phyloP scores from a whole-genome alignment of 2,329 filamentous ascomycete species.

The Orbilia blumenaviensis region DNA sequence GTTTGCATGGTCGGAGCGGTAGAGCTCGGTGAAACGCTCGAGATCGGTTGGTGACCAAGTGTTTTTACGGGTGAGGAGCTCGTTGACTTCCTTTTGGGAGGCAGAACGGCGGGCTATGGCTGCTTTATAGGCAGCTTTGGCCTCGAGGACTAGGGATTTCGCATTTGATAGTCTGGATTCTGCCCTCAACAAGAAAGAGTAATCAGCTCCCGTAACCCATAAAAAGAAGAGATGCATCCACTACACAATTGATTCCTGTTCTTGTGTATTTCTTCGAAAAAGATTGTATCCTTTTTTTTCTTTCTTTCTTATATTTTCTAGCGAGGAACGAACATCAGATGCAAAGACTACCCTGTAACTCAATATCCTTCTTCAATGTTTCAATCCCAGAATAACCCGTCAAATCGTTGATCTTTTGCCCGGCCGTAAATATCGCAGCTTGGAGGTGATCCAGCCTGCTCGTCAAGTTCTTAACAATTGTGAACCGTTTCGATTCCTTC shows the following conservation, averaged over 20 bases:
- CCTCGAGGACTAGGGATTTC: constrained; percentile 73
- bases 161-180: constrained; percentile 70
- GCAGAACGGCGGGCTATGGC: constrained; percentile 83
- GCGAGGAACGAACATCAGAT: constrained; percentile 25
- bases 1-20: constrained; percentile 90
- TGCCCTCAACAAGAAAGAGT: constrained; percentile 57
- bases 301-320: background rate
- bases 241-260: too few relatives aligned
- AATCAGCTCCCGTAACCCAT: background rate
- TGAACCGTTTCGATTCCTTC: constrained; percentile 66
- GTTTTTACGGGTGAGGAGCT: constrained; percentile 90
- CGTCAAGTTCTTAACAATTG: constrained; percentile 71
- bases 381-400: constrained; percentile 96
- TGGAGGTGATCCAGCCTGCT: constrained; percentile 88
- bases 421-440: constrained; percentile 81
- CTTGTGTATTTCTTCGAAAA: too few relatives aligned
- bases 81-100: constrained; percentile 94
- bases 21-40: constrained; percentile 91
- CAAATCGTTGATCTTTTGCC: constrained; percentile 88
- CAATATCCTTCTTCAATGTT: constrained; percentile 80
- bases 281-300: background rate
- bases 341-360: constrained; percentile 67
- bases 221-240: background rate
- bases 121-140: constrained; percentile 80
- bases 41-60: constrained; percentile 87